Percentiles rank a stretch among this genome's conserved stretches.
phyloP scores from a whole-genome alignment of 306 rosid genomes.

The Hippophae gyantsensis region DNA sequence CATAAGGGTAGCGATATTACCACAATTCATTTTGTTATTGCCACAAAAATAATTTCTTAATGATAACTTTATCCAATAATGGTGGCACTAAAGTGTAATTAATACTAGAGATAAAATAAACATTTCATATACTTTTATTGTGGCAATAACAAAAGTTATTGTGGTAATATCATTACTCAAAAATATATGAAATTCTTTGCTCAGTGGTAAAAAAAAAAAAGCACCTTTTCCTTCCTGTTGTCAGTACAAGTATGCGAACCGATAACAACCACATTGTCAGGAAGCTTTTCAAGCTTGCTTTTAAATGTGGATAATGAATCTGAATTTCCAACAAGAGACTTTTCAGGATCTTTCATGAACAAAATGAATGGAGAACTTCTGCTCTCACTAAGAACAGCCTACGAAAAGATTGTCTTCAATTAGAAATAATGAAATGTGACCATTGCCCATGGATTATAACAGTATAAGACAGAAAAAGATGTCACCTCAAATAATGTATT shows the following conservation, averaged over 20 bases:
- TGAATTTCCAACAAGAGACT: slow-evolving; percentile 83
- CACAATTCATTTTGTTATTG: too few relatives aligned
- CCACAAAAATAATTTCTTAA: too few relatives aligned
- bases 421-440: slow-evolving; percentile 10
- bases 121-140: too few relatives aligned
- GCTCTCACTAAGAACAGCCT: slow-evolving; percentile 81
- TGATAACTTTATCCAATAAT: too few relatives aligned
- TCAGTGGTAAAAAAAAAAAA: neutral
- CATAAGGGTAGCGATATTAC: too few relatives aligned
- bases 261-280: slow-evolving; percentile 85
- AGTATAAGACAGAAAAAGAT: slow-evolving; percentile 8
- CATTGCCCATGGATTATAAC: neutral
- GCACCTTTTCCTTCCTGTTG: slow-evolving; percentile 94
- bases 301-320: slow-evolving; percentile 66
- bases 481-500: slow-evolving; percentile 81
- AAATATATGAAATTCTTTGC: too few relatives aligned
- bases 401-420: slow-evolving; percentile 5
- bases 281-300: slow-evolving; percentile 81
- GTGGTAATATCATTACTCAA: too few relatives aligned
- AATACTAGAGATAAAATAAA: too few relatives aligned
- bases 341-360: slow-evolving; percentile 99
- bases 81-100: too few relatives aligned
- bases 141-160: too few relatives aligned
- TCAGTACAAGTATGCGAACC: slow-evolving; percentile 85
- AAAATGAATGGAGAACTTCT: slow-evolving; percentile 76